These are phyloP conservation scores for Trifolium dubium DNA, from an alignment of 306 rosid species.

Conservation along the genomic window DNA sequence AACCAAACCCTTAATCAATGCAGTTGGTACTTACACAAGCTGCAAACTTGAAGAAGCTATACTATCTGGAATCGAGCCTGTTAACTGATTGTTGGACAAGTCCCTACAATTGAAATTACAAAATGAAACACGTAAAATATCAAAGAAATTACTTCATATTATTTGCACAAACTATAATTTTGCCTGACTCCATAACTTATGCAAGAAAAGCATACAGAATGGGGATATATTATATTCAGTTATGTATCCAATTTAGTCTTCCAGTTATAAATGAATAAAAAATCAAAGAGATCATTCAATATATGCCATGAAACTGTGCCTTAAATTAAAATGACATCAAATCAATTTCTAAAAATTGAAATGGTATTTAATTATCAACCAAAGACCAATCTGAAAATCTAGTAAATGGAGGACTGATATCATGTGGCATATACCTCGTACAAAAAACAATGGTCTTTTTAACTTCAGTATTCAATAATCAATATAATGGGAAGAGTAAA, in stretches of 20 bases:
- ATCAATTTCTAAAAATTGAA: background rate
- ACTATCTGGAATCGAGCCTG: slow-evolving; percentile 83
- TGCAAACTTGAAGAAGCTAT: slow-evolving; percentile 72
- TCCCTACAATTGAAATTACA: slow-evolving; percentile 62
- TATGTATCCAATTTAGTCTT: slow-evolving; percentile 6
- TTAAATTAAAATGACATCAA: slow-evolving; percentile 2
- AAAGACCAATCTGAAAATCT: background rate
- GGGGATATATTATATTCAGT: slow-evolving; percentile 1
- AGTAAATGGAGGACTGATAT: background rate
- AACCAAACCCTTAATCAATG: slow-evolving; percentile 14
- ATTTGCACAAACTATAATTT: background rate
- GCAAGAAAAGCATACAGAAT: slow-evolving; percentile 10
- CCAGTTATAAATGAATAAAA: slow-evolving; percentile 29
- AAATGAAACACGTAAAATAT: slow-evolving; percentile 23
- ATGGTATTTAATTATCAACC: slow-evolving; percentile 16
- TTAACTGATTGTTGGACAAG: slow-evolving; percentile 77
- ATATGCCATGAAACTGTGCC: slow-evolving; percentile 23
- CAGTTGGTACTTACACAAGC: slow-evolving; percentile 77
- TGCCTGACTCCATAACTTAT: slow-evolving; percentile 2
- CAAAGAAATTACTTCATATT: slow-evolving; percentile 14
- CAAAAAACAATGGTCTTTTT: background rate
- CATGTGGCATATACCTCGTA: background rate
- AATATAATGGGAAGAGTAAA: slow-evolving; percentile 15
- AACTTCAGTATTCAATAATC: background rate
- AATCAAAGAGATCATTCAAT: slow-evolving; percentile 6